A percentile compares a stretch with the other conserved stretches of the same genome.
Evolutionary conservation across 768 basidiomycete species (phyloP).

Genomic region (Suillus decipiens): DNA sequence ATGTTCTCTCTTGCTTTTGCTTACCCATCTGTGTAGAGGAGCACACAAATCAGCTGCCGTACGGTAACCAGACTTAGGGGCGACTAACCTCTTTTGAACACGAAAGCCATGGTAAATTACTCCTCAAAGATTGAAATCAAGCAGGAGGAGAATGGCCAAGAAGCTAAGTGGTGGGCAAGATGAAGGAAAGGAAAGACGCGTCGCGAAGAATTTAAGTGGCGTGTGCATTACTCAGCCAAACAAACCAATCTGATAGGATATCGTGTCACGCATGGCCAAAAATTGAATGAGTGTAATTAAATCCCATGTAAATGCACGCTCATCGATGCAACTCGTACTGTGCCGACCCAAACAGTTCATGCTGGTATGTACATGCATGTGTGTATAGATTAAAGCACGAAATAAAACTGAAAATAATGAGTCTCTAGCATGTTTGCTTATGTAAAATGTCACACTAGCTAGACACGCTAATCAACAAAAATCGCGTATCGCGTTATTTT

Average conservation of each 20-base stretch:
- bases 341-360: not conserved
- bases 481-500: conserved; percentile 33
- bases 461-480: conserved; percentile 32
- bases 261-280: not conserved
- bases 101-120: conserved; percentile 43
- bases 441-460: not conserved
- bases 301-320: not conserved
- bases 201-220: conserved; percentile 31
- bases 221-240: conserved; percentile 20
- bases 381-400: not conserved
- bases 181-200: conserved; percentile 27
- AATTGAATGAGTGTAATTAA: not conserved
- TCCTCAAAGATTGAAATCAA: conserved; percentile 11
- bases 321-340: not conserved
- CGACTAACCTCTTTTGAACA: conserved; percentile 58
- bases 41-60: conserved; percentile 15
- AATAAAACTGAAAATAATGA: not conserved
- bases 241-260: conserved; percentile 25
- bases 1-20: conserved; percentile 22
- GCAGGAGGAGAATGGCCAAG: conserved; percentile 24
- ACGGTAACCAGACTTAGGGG: not conserved
- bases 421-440: not conserved
- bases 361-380: not conserved
- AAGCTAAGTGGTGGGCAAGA: conserved; percentile 11
- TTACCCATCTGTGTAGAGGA: conserved; percentile 48